Percentiles rank a stretch among this genome's conserved stretches.
These are phyloP conservation scores for Ceratocystis albifundus DNA, from an alignment of 2,329 filamentous ascomycete species.

Conservation along the genomic window DNA sequence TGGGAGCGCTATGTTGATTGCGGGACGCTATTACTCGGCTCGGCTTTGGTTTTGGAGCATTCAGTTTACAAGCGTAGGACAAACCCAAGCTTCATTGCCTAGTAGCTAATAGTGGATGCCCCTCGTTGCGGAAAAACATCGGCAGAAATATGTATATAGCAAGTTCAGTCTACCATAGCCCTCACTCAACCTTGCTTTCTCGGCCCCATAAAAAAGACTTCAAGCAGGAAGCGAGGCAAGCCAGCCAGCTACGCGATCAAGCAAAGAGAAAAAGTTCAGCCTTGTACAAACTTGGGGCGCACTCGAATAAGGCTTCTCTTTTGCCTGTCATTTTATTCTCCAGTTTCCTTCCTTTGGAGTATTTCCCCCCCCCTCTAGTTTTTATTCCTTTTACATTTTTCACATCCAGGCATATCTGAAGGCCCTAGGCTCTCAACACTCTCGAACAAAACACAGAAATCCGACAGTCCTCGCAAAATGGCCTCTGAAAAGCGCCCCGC, in stretches of 20 bases:
- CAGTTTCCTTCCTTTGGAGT: neutral
- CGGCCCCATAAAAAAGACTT: constrained; percentile 20
- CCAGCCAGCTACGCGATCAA: neutral
- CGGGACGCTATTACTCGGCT: neutral
- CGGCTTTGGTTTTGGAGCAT: too few relatives aligned
- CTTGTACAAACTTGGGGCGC: constrained; percentile 13
- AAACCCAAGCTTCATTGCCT: neutral
- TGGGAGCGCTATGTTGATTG: neutral
- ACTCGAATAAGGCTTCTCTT: constrained; percentile 11
- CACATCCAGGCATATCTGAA: neutral
- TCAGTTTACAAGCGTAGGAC: neutral
- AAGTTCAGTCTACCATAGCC: neutral
- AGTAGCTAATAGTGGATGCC: constrained; percentile 6
- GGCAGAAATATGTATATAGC: neutral
- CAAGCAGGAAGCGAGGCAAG: constrained; percentile 13
- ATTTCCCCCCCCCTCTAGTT: too few relatives aligned
- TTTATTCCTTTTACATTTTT: neutral
- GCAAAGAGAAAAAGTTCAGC: constrained; percentile 19
- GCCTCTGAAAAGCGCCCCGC: constrained; percentile 85
- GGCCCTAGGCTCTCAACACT: constrained; percentile 1
- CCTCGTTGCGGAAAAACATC: constrained; percentile 14
- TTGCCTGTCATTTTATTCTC: neutral
- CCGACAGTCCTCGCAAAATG: constrained; percentile 43
- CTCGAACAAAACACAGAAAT: neutral
- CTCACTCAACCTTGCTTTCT: constrained; percentile 3